Evolutionary conservation across 495 filamentous ascomycete genomes (phyloP).

Genomic region (Penicillium coffeae): DNA sequence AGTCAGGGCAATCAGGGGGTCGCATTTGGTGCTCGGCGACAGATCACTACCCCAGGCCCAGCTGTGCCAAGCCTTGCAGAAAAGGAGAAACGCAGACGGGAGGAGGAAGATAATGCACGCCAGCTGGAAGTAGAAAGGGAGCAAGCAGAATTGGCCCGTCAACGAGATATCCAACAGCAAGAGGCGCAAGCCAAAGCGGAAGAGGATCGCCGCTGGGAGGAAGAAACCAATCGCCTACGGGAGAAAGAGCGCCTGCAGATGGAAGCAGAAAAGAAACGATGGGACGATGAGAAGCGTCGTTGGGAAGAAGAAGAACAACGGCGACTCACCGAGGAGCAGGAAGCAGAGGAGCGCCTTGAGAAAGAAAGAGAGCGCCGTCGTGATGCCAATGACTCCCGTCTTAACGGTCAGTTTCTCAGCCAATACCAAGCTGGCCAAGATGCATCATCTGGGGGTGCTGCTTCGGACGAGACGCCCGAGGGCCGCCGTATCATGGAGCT

Average conservation of each 20-base stretch:
- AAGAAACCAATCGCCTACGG: slow-evolving; percentile 63
- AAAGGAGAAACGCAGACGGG: slow-evolving; percentile 58
- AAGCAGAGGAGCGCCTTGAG: slow-evolving; percentile 61
- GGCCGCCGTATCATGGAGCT: slow-evolving; percentile 72
- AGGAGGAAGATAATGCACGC: slow-evolving; percentile 60
- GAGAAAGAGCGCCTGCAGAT: slow-evolving; percentile 65
- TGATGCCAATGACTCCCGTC: slow-evolving; percentile 56
- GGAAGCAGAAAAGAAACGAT: slow-evolving; percentile 73
- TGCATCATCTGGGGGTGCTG: slow-evolving; percentile 5
- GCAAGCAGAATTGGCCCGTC: slow-evolving; percentile 59
- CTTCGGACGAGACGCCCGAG: slow-evolving; percentile 41
- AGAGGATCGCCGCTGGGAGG: slow-evolving; percentile 77
- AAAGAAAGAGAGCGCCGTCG: slow-evolving; percentile 61
- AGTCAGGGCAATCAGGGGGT: slow-evolving; percentile 95
- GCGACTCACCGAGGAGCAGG: slow-evolving; percentile 68
- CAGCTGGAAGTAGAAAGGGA: slow-evolving; percentile 48
- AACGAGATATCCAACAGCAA: slow-evolving; percentile 66
- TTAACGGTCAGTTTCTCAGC: slow-evolving; percentile 80
- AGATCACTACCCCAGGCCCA: slow-evolving; percentile 83
- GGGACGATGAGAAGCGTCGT: slow-evolving; percentile 79
- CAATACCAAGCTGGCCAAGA: slow-evolving; percentile 67
- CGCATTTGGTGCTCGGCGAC: slow-evolving; percentile 82
- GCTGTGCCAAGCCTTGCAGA: slow-evolving; percentile 69
- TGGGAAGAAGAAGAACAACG: slow-evolving; percentile 82
- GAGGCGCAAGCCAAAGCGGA: slow-evolving; percentile 57